These are phyloP conservation scores for Ogataea paraovalis DNA, from an alignment of 805 yeast genomes.

Conservation along the genomic window DNA sequence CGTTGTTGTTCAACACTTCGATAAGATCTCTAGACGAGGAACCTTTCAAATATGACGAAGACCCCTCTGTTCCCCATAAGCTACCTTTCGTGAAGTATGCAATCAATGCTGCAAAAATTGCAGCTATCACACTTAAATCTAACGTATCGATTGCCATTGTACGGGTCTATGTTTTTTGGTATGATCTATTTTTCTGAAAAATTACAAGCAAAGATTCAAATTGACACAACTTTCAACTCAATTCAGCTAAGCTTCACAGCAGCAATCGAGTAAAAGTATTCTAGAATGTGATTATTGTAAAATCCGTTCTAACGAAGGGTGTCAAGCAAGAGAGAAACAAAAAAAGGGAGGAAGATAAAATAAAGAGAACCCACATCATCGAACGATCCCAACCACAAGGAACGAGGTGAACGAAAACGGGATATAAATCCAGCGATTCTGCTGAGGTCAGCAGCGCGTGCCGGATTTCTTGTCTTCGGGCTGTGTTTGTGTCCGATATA, in stretches of 20 bases:
- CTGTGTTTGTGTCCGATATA: background rate
- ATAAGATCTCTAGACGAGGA: slow-evolving; percentile 54
- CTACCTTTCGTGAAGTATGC: slow-evolving; percentile 66
- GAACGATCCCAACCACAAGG: background rate
- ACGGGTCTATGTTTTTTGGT: background rate
- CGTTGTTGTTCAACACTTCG: slow-evolving; percentile 52
- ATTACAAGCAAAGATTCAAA: too few species aligned
- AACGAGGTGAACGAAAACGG: background rate
- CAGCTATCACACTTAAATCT: slow-evolving; percentile 65
- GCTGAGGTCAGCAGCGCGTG: background rate
- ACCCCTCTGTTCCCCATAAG: slow-evolving; percentile 38
- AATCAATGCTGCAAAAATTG: slow-evolving; percentile 59
- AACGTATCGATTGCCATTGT: slow-evolving; percentile 65
- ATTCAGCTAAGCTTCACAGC: too few species aligned
- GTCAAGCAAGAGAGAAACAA: background rate
- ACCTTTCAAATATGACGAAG: slow-evolving; percentile 30
- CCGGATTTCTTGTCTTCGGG: too few species aligned
- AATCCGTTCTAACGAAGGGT: too few species aligned
- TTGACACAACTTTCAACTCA: too few species aligned
- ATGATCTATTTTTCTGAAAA: background rate
- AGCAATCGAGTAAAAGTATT: too few species aligned
- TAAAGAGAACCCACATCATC: too few species aligned
- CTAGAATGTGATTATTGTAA: too few species aligned
- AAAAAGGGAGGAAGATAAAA: background rate
- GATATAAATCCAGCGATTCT: background rate